phyloP scores from a whole-genome alignment of 2,329 filamentous ascomycete species.

The Tolypocladium endophyticum region DNA sequence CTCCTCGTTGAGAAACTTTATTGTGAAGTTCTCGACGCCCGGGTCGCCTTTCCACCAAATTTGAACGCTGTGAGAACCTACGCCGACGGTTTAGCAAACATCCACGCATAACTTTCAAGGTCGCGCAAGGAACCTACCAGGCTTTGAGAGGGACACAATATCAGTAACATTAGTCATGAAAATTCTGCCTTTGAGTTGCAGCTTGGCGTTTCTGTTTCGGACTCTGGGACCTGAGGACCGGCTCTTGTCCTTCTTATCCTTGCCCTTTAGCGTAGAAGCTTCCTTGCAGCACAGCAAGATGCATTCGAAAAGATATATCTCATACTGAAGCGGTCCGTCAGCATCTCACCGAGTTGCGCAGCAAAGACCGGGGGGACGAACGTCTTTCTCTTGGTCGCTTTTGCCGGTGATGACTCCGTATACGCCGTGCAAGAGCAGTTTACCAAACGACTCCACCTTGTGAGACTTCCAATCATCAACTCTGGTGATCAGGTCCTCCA shows the following conservation, averaged over 20 bases:
- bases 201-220: slow-evolving; percentile 60
- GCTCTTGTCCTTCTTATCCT: slow-evolving; percentile 63
- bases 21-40: slow-evolving; percentile 90
- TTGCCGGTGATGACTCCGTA: slow-evolving; percentile 86
- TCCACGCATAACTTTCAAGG: too few species aligned
- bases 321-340: slow-evolving; percentile 53
- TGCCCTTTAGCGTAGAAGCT: slow-evolving; percentile 70
- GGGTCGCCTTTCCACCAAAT: slow-evolving; percentile 99
- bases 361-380: slow-evolving; percentile 32
- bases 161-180: slow-evolving; percentile 99
- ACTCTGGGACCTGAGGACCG: slow-evolving; percentile 45
- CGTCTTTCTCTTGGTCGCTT: slow-evolving; percentile 86
- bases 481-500: slow-evolving; percentile 68
- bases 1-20: slow-evolving; percentile 86
- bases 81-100: neutral
- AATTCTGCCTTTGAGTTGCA: slow-evolving; percentile 92
- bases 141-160: slow-evolving; percentile 76
- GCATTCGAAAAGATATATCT: slow-evolving; percentile 92
- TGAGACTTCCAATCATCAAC: slow-evolving; percentile 98
- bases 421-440: slow-evolving; percentile 76
- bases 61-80: slow-evolving; percentile 87
- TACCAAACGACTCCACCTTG: slow-evolving; percentile 81
- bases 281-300: slow-evolving; percentile 98
- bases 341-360: neutral
- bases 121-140: slow-evolving; percentile 47